Evolutionary conservation across 495 filamentous ascomycete genomes (phyloP), one percentile per base, ranked within the genome.

Genomic region (Venustampulla echinocandica): DNA sequence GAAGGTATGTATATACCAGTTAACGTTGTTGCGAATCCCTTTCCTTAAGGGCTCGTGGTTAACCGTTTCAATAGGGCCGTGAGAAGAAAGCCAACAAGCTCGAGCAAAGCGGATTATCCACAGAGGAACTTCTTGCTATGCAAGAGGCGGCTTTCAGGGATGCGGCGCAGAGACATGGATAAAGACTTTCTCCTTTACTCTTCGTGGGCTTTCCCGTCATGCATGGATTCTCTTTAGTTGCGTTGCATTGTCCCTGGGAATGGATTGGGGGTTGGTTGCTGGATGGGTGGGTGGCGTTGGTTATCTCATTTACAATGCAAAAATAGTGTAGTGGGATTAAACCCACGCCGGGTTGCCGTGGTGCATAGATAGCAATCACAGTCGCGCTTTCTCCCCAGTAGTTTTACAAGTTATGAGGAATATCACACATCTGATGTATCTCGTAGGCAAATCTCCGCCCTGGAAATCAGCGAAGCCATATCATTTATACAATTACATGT

Each of bases 51-150:
- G n/a, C 33, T 22, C 13, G 22, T 43, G 9, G 42, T 10, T n/a
- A n/a, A n/a, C n/a, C n/a, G n/a, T n/a, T n/a, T 45, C 45, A 51
- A 41, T 30, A 98, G 90, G 84, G 80, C 4, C 84, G 93, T 21
- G 92, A 98, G 70, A 95, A 94, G 75, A 94, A 94, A 60, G 82
- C 90, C 52, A 93, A 86, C 65, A 97, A 96, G 67, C 84, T 96
- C 66, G 92, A 95, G 59, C 80, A 87, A 60, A 94, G 87, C 61
- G 92, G 92, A 3, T 62, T 97, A 64, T 82, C 83, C 0, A 76
- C 94, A 61, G 92, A 93, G 56, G 82, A 98, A 64, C 75, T 98
- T 17, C 73, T 94, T 34, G 76, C 81, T 10, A 77, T 95, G 51
- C 92, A 98, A 59, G 80, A 89, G 68, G 86, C 92, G 61, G 76